Conservation (phyloP, 805 yeast genomes). For the Ogataea haglerorum region DNA sequence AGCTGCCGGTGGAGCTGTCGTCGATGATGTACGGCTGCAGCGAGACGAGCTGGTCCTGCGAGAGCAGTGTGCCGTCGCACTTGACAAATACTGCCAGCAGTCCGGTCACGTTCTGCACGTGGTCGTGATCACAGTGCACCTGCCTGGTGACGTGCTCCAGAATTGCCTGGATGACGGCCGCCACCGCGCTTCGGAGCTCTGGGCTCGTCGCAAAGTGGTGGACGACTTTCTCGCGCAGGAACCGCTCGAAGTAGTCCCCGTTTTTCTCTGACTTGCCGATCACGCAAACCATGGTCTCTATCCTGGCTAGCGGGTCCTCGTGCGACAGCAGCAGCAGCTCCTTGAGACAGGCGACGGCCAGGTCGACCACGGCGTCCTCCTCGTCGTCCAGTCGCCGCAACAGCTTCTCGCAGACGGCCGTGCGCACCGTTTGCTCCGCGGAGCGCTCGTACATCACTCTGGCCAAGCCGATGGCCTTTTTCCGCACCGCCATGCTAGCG, state of each 20-base stretch:
- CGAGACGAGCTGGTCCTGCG: slow-evolving; percentile 62
- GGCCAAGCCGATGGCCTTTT: slow-evolving; percentile 53
- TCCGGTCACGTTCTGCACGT: slow-evolving; percentile 39
- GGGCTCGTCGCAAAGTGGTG: slow-evolving; percentile 22
- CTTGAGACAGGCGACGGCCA: slow-evolving; percentile 37
- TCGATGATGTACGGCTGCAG: slow-evolving; percentile 63
- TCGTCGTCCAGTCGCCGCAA: slow-evolving; percentile 64
- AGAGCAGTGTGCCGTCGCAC: slow-evolving; percentile 49
- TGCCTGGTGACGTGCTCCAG: slow-evolving; percentile 36
- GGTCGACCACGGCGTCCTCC: slow-evolving; percentile 51
- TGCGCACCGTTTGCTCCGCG: slow-evolving; percentile 31
- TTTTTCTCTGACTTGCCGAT: slow-evolving; percentile 37
- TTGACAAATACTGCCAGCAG: slow-evolving; percentile 56
- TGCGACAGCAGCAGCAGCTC: slow-evolving; percentile 35
- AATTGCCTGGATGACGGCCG: slow-evolving; percentile 33
- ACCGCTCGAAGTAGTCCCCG: slow-evolving; percentile 44
- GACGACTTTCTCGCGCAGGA: slow-evolving; percentile 44
- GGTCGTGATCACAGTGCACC: slow-evolving; percentile 27
- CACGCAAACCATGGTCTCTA: slow-evolving; percentile 39
- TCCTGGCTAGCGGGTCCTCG: slow-evolving; percentile 2
- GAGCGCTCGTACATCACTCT: slow-evolving; percentile 43
- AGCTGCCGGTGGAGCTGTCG: slow-evolving; percentile 39
- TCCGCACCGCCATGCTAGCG: slow-evolving; percentile 61
- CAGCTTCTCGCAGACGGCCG: slow-evolving; percentile 47
- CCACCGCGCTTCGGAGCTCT: slow-evolving; percentile 24